Evolutionary conservation across 148 eudicot species (phyloP), one percentile per base, ranked within the genome.

Genomic region (Vaccinium darrowii): DNA sequence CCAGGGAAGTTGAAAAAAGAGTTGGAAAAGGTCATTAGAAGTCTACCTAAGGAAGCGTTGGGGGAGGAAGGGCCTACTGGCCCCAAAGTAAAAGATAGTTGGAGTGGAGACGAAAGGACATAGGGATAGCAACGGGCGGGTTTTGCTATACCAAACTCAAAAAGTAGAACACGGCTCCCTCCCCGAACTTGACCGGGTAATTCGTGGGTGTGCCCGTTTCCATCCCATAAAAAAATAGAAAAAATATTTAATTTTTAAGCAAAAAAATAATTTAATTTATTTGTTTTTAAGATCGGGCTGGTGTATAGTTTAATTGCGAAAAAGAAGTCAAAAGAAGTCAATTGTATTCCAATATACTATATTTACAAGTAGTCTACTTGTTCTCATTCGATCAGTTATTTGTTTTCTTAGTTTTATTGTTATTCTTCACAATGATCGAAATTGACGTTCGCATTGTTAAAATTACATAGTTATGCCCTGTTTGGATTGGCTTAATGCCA

Each of bases 21-120:
- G 27, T 81, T 85, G 76, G 87, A 85, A 36, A 81, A 63, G 50
- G 21, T 85, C 27, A 19, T 81, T 3, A 52, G 67, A 30, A 16
- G 87, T 81, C 56, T 85, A 0, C 87, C 87, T 16, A 85, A 43
- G 14, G 87, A 85, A 74, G 25, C 52, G 75, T 63, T 85, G 30
- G 87, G 84, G 12, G 84, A 85, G 74, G 87, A 69, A 69, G 74
- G 74, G 19, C 74, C 74, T 69, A 27, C 18, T 69, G 74, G 74
- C 8, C 74, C 74, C 43, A 69, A 25, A 13, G 7, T 69, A 3
- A 69, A 69, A 69, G 74, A 69, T 27, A 1, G 39, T 27, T 69
- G 74, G 74, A 69, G 18, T 4, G 74, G 39, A 13, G 74, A 69
- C 13, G 74, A 69, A 69, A 69, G 18, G 74, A 27, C 39, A 4